Evolutionary conservation across 306 rosid species (phyloP), one percentile per base, ranked within the genome.

Genomic region (Comarum palustre): DNA sequence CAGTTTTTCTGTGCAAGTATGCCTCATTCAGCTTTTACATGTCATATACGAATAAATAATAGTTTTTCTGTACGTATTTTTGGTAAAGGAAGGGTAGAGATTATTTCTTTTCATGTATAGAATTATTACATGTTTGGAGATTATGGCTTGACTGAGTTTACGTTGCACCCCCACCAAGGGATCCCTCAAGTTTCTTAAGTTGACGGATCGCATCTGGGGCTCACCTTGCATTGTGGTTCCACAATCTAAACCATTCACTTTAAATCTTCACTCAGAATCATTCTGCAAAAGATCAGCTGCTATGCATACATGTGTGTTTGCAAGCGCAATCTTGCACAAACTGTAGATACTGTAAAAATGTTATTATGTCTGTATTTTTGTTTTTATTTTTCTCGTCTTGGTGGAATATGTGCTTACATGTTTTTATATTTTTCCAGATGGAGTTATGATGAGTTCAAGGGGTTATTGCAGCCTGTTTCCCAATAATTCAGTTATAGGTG

Each of bases 1-100:
- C 87, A 77, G 62, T 90, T 81, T 94, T 91, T 82, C 77, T 90
- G 47, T 90, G 97, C 99, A 95, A 88, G 99, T 91, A 84, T 76
- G 91, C 65, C 48, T 76, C 78, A 69, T 76, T 65, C 66, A 62
- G 24, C 66, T 52, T 25, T 50, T 61, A 34, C 66, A 60, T 68
- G 24, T 60, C 71, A 42, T 16, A 42, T 16, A 22, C 25, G 24
- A 32, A 38, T 65, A 15, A 72, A 31, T 54, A 24, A 51, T 24
- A 48, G 46, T 68, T 66, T 6, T 39, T 39, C 12, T 54, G 32
- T 54, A 3, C 17, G 5, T 36, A 12, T 24, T 60, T 48, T 61
- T 20, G n/a, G n/a, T 47, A 29, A 46, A 45, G 59, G 20, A 42
- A 27, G 68, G 36, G 32, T 38, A 19, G 59, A 67, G 57, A 34